Evolutionary conservation across 495 filamentous ascomycete genomes (phyloP).

Genomic region (Filosporella fistucella): DNA sequence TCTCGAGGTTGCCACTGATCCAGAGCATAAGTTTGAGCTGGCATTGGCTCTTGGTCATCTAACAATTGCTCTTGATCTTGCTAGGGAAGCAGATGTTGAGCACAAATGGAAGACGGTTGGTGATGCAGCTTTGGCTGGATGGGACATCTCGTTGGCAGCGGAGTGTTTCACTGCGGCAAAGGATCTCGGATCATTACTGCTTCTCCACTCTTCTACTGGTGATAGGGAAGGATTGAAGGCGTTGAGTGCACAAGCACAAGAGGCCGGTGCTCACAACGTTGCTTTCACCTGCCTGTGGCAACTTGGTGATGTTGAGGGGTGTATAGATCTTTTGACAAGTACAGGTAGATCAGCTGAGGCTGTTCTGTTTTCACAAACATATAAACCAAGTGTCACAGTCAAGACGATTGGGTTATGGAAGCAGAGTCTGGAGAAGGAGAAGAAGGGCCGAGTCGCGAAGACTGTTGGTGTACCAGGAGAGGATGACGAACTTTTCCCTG

Average conservation of each 20-base stretch:
- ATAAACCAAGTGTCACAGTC: constrained; percentile 74
- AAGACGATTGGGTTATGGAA: constrained; percentile 78
- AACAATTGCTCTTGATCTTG: constrained; percentile 79
- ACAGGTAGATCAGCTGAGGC: constrained; percentile 80
- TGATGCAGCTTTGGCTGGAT: constrained; percentile 79
- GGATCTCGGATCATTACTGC: constrained; percentile 82
- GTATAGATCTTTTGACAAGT: constrained; percentile 71
- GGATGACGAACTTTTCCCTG: constrained; percentile 90
- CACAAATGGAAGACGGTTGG: constrained; percentile 98
- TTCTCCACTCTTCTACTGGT: constrained; percentile 78
- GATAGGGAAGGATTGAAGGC: constrained; percentile 67
- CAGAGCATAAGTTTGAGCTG: constrained; percentile 95
- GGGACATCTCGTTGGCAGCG: constrained; percentile 83
- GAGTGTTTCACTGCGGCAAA: constrained; percentile 90
- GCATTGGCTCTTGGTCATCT: constrained; percentile 80
- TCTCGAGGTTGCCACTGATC: constrained; percentile 91
- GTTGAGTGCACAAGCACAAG: constrained; percentile 69
- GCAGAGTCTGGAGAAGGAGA: constrained; percentile 66
- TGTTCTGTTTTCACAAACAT: constrained; percentile 88
- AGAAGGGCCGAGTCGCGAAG: constrained; percentile 78
- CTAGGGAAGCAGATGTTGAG: constrained; percentile 75
- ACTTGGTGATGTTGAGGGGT: constrained; percentile 74
- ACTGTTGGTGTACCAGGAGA: constrained; percentile 79
- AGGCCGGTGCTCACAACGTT: constrained; percentile 79
- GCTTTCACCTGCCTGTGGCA: constrained; percentile 90